These are phyloP conservation scores for Didymella glomerata DNA, from an alignment of 2,329 filamentous ascomycete genomes.

Conservation along the genomic window DNA sequence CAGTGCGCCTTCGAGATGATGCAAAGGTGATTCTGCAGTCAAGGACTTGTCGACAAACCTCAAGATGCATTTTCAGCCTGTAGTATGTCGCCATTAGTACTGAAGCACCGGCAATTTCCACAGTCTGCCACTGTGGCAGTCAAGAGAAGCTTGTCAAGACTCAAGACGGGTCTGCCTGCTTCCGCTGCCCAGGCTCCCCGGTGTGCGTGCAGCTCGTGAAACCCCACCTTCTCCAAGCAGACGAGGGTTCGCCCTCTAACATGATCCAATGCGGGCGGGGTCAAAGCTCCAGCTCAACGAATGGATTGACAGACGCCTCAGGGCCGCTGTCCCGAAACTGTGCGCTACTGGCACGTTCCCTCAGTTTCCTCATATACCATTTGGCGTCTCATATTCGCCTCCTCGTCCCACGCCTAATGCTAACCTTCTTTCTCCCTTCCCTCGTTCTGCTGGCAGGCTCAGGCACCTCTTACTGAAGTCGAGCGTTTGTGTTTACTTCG, in stretches of 20 bases:
- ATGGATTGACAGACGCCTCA: slow-evolving; percentile 49
- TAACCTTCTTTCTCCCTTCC: slow-evolving; percentile 48
- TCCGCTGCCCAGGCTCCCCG: slow-evolving; percentile 43
- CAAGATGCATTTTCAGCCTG: not conserved
- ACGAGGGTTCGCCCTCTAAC: slow-evolving; percentile 38
- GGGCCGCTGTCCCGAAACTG: slow-evolving; percentile 51
- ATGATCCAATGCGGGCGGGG: slow-evolving; percentile 34
- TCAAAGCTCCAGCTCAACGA: slow-evolving; percentile 42
- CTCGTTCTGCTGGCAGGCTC: slow-evolving; percentile 53
- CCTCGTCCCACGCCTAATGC: slow-evolving; percentile 49
- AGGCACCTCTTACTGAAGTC: slow-evolving; percentile 47
- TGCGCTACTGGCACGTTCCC: slow-evolving; percentile 43
- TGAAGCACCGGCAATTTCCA: slow-evolving; percentile 34
- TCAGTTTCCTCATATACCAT: slow-evolving; percentile 51
- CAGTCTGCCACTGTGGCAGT: slow-evolving; percentile 31
- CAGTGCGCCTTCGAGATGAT: slow-evolving; percentile 1
- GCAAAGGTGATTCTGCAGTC: not conserved
- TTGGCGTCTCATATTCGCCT: slow-evolving; percentile 51
- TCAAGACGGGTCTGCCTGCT: slow-evolving; percentile 44
- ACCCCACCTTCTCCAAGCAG: slow-evolving; percentile 45
- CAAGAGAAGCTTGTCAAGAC: slow-evolving; percentile 34
- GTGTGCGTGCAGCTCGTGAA: slow-evolving; percentile 43
- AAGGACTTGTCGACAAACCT: not conserved
- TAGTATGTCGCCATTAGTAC: slow-evolving; percentile 16
- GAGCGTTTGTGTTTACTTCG: slow-evolving; percentile 50